A percentile compares a stretch with the other conserved stretches of the same genome.
phyloP scores from a whole-genome alignment of 345 rosid genomes.

The Rubroshorea leprosula region DNA sequence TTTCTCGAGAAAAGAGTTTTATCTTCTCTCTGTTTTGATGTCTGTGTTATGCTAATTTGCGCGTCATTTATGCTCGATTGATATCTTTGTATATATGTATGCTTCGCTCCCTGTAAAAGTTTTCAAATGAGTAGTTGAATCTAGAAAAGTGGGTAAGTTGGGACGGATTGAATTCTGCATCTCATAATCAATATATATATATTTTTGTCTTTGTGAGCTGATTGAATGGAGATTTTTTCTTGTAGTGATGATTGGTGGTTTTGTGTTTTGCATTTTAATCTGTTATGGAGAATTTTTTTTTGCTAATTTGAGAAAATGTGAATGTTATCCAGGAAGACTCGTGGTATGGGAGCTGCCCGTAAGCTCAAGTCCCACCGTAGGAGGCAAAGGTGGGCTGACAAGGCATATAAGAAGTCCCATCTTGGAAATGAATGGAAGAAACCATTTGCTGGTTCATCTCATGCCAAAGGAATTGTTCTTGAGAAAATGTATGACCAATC shows the following conservation, averaged over 20 bases:
- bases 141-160: too few species aligned
- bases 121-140: neutral
- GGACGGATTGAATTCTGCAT: too few species aligned
- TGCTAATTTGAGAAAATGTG: neutral
- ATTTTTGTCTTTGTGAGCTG: too few species aligned
- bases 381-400: neutral
- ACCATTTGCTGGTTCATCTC: neutral
- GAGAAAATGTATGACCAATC: neutral
- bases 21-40: neutral
- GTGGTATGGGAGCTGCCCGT: neutral
- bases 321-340: neutral
- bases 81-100: too few species aligned
- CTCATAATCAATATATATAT: too few species aligned
- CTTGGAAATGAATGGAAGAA: neutral
- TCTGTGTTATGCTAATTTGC: too few species aligned
- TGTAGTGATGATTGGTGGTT: neutral
- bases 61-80: too few species aligned
- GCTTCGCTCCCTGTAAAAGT: too few species aligned
- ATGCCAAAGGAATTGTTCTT: neutral
- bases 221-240: too few species aligned
- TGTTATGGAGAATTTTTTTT: neutral
- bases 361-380: neutral
- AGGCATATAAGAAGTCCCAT: neutral
- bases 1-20: neutral
- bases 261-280: neutral